Evolutionary conservation across 768 basidiomycete genomes (phyloP).

Genomic region (Russula dissimulans): DNA sequence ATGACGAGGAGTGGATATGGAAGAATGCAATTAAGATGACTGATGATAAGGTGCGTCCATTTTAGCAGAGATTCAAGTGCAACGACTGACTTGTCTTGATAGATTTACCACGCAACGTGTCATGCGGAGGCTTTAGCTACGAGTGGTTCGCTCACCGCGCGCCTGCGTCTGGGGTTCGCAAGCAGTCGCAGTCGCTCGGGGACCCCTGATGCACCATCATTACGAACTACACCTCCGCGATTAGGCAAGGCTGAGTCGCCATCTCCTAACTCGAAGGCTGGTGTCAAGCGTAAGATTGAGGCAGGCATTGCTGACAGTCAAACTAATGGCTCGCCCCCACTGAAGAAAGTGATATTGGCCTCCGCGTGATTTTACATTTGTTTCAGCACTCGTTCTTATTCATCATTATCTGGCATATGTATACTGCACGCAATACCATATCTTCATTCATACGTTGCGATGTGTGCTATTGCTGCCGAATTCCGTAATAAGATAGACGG

Average conservation of each 20-base stretch:
- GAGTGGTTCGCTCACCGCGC: slow-evolving; percentile 54
- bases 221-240: slow-evolving; percentile 33
- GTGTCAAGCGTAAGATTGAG: slow-evolving; percentile 72
- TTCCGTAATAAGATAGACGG: too few relatives aligned
- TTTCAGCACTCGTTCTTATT: slow-evolving; percentile 9
- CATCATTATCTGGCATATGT: slow-evolving; percentile 18
- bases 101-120: slow-evolving; percentile 95
- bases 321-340: slow-evolving; percentile 46
- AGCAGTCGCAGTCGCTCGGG: slow-evolving; percentile 72
- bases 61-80: neutral
- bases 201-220: slow-evolving; percentile 53
- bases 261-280: slow-evolving; percentile 43
- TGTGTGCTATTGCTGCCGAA: neutral
- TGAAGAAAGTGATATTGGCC: slow-evolving; percentile 50
- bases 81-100: slow-evolving; percentile 4
- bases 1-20: slow-evolving; percentile 99
- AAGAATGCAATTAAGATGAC: slow-evolving; percentile 70
- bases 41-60: slow-evolving; percentile 64
- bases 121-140: slow-evolving; percentile 61
- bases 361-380: slow-evolving; percentile 17
- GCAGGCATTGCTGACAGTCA: slow-evolving; percentile 30
- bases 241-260: slow-evolving; percentile 30
- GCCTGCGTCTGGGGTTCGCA: slow-evolving; percentile 50
- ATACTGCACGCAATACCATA: slow-evolving; percentile 18
- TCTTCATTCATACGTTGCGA: neutral